These are phyloP conservation scores for Solanum habrochaites DNA, from an alignment of 257 asterid species.

Conservation along the genomic window DNA sequence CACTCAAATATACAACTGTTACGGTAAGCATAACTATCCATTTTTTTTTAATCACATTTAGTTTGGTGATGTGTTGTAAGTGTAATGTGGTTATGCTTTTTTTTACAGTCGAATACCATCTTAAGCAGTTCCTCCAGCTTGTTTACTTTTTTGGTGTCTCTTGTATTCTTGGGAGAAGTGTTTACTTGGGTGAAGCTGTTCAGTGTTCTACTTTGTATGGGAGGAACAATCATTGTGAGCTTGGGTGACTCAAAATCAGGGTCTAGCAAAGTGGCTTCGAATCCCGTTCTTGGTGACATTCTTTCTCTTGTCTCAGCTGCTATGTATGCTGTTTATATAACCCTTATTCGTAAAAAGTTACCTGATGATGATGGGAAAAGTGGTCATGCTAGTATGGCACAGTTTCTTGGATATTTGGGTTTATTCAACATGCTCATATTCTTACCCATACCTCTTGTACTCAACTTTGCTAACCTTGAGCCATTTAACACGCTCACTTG, in stretches of 20 bases:
- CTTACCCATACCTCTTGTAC: slow-evolving; percentile 56
- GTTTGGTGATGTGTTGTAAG: neutral
- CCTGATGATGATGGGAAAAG: slow-evolving; percentile 66
- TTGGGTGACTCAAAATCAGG: slow-evolving; percentile 62
- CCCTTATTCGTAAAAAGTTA: slow-evolving; percentile 67
- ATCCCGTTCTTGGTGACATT: slow-evolving; percentile 67
- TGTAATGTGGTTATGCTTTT: slow-evolving; percentile 2
- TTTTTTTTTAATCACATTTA: neutral
- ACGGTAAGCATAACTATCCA: slow-evolving; percentile 43
- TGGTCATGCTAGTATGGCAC: slow-evolving; percentile 80
- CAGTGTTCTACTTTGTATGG: slow-evolving; percentile 95
- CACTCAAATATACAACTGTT: slow-evolving; percentile 91
- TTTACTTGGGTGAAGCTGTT: slow-evolving; percentile 79
- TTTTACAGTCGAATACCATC: slow-evolving; percentile 75
- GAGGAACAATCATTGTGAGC: slow-evolving; percentile 80
- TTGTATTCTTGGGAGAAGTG: slow-evolving; percentile 74
- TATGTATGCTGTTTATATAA: slow-evolving; percentile 72
- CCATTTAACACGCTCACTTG: slow-evolving; percentile 39
- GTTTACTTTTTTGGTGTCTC: slow-evolving; percentile 87
- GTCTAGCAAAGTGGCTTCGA: slow-evolving; percentile 38
- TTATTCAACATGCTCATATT: slow-evolving; percentile 74
- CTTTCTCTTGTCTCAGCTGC: slow-evolving; percentile 69
- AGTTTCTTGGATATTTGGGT: slow-evolving; percentile 89
- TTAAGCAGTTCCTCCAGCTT: slow-evolving; percentile 89
- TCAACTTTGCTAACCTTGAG: slow-evolving; percentile 48